Conservation (phyloP, 495 filamentous ascomycete species). For the Aspergillus diversus region DNA sequence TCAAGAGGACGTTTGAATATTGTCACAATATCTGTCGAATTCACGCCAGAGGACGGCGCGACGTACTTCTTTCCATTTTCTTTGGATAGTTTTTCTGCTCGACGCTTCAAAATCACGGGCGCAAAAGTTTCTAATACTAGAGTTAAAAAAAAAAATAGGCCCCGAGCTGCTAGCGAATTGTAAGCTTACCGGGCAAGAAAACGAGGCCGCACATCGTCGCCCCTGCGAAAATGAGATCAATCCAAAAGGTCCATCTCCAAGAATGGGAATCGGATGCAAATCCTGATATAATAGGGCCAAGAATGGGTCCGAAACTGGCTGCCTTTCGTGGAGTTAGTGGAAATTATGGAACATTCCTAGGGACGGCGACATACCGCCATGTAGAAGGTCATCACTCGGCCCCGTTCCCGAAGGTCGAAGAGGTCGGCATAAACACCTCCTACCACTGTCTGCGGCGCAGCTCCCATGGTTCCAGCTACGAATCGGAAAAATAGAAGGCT, state of each 20-base stretch:
- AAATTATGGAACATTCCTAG: neutral
- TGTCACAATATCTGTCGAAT: slow-evolving; percentile 21
- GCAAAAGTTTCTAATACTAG: slow-evolving; percentile 61
- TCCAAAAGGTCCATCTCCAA: slow-evolving; percentile 71
- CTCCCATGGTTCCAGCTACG: slow-evolving; percentile 65
- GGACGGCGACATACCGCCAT: slow-evolving; percentile 59
- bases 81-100: slow-evolving; percentile 55
- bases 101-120: slow-evolving; percentile 62
- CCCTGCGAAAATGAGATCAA: slow-evolving; percentile 62
- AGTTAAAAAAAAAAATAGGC: neutral
- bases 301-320: slow-evolving; percentile 66
- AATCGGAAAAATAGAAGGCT: slow-evolving; percentile 70
- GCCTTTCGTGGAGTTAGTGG: slow-evolving; percentile 42
- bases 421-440: slow-evolving; percentile 78
- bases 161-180: neutral
- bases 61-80: slow-evolving; percentile 51
- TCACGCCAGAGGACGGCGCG: slow-evolving; percentile 3
- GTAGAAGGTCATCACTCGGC: slow-evolving; percentile 72
- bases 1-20: slow-evolving; percentile 53
- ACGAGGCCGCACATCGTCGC: slow-evolving; percentile 45
- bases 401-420: slow-evolving; percentile 60
- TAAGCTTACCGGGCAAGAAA: slow-evolving; percentile 46
- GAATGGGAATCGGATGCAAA: slow-evolving; percentile 54
- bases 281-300: slow-evolving; percentile 71
- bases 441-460: slow-evolving; percentile 69